Base-by-base conservation (phyloP, 1,139 yeast species). In the Suhomyces coccinellae region DNA sequence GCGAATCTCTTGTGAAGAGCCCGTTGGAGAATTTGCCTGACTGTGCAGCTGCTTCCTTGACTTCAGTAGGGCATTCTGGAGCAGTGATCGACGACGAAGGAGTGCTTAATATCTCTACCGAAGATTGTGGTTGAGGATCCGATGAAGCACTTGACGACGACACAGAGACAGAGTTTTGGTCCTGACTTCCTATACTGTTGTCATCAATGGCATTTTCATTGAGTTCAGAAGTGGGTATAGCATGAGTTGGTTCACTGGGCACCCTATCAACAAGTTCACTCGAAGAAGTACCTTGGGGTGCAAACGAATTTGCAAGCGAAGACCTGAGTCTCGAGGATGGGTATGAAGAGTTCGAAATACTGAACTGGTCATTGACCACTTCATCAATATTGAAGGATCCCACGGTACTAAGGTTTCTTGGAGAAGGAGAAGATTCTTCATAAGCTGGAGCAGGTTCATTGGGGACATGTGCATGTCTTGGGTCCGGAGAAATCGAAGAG, bases 401-500 rank as follows among this genome's bases (percentile, higher is more conserved):
- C 15, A 33, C 15, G n/a, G 26, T 6, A 24, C 17, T 39, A 17
- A 26, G 14, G 13, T 38, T 28, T 15, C 36, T 32, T 3, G 46
- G 30, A 13, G 36, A 13, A n/a, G 32, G 9, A n/a, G 43, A 33
- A 4, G 39, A 6, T 1, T 47, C 48, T 24, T 67, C 69, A 51
- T 72, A 72, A 0, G 74, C 69, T 0, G 75, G 75, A 1, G 69
- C 69, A 0, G 73, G 68, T n/a, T 58, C 69, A 14, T 50, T 50
- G 1, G 71, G 68, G 3, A 52, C 12, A 15, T 24, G 35, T 3
- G 32, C n/a, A 1, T 36, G 33, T 14, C 29, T 45, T 29, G 35
- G 27, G 5, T 30, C 22, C 3, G 50, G 51, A 7, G 60, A 47
- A 7, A 68, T 57, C 0, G 75, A 69, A 3, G 72, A 66, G 7